phyloP scores from a whole-genome alignment of 2,329 filamentous ascomycete genomes.

The Pezicula radicicola region DNA sequence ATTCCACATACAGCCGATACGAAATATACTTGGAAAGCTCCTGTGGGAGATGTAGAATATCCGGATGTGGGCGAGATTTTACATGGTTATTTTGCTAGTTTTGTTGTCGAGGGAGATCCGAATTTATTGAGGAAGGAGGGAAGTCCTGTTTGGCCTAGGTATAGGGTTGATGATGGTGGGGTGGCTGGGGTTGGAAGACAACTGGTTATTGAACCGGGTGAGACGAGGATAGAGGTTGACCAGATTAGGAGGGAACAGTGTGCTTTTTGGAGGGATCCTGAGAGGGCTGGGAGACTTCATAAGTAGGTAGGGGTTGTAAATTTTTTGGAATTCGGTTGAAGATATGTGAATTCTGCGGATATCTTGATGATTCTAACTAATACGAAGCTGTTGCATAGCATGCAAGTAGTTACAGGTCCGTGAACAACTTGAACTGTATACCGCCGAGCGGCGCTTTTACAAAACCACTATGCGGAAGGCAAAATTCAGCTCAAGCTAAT shows the following conservation, averaged over 20 bases:
- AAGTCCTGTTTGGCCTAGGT: neutral
- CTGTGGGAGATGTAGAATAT: neutral
- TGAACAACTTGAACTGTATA: too few relatives aligned
- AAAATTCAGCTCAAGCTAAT: too few relatives aligned
- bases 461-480: too few relatives aligned
- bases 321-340: too few relatives aligned
- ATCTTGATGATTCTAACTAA: too few relatives aligned
- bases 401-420: too few relatives aligned
- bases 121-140: constrained; percentile 28
- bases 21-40: neutral
- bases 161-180: neutral
- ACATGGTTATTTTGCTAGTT: constrained; percentile 40
- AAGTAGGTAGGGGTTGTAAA: neutral
- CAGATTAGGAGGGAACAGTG: neutral
- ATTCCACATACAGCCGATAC: neutral
- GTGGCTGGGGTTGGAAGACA: neutral
- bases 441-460: too few relatives aligned
- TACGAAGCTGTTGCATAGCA: too few relatives aligned
- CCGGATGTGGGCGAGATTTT: neutral
- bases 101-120: constrained; percentile 39
- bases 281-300: neutral
- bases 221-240: neutral
- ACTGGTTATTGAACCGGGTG: neutral
- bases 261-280: neutral
- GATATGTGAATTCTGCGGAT: too few relatives aligned